A percentile compares a stretch with the other conserved stretches of the same genome.
Evolutionary conservation across 768 basidiomycete genomes (phyloP).

Genomic region (Boletus fagicola): DNA sequence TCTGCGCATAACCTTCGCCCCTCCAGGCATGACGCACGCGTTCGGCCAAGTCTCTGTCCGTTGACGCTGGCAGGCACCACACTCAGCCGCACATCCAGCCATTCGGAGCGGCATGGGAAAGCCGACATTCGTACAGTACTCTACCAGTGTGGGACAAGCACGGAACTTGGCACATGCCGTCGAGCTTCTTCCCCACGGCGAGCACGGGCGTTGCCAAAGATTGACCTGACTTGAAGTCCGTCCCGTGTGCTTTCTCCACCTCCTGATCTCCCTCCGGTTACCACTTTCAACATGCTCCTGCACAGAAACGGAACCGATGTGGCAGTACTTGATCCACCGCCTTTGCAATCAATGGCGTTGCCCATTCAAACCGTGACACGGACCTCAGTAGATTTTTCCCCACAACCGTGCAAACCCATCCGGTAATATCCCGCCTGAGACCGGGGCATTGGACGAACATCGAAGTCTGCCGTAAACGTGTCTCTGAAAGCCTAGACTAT

Average conservation of each 20-base stretch:
- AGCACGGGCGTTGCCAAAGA: constrained; percentile 8
- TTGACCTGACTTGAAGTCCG: neutral
- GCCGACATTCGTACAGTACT: neutral
- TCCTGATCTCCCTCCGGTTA: constrained; percentile 7
- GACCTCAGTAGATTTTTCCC: neutral
- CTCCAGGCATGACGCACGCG: neutral
- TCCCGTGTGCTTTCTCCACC: neutral
- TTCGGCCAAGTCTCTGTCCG: neutral
- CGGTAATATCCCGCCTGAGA: constrained; percentile 2
- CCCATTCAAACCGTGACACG: neutral
- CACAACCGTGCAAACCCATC: neutral
- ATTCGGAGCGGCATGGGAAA: constrained; percentile 11
- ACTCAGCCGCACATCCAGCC: neutral
- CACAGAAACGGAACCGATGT: constrained; percentile 2
- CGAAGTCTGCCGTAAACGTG: constrained; percentile 4
- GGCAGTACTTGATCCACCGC: neutral
- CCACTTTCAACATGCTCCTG: neutral
- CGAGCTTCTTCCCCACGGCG: constrained; percentile 12
- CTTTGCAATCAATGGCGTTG: neutral
- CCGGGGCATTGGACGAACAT: neutral
- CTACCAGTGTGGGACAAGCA: constrained; percentile 8
- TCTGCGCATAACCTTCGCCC: constrained; percentile 5
- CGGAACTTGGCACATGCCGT: constrained; percentile 3
- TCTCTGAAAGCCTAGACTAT: neutral
- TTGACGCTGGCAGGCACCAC: constrained; percentile 4